phyloP scores from a whole-genome alignment of 1,284 basidiomycete genomes.

The Melampsora larici-populina region DNA sequence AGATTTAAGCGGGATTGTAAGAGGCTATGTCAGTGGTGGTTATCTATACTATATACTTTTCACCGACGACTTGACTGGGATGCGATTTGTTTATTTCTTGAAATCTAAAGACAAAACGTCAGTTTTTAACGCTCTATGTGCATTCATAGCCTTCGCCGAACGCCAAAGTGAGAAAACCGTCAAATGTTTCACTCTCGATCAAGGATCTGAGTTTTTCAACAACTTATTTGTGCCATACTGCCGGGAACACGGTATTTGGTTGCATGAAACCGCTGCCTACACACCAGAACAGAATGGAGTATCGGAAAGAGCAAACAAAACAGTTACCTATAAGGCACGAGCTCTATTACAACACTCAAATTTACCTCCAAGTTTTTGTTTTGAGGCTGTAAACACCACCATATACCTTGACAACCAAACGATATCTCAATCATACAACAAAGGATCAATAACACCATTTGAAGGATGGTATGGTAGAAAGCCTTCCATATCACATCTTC shows the following conservation, averaged over 20 bases:
- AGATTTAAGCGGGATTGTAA: not conserved
- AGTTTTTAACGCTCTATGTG: too few species aligned
- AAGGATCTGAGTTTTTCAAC: slow-evolving; percentile 1
- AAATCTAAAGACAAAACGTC: slow-evolving; percentile 6
- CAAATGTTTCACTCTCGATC: not conserved
- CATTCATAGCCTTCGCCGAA: too few species aligned
- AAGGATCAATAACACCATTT: not conserved
- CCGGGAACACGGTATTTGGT: not conserved
- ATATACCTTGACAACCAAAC: not conserved
- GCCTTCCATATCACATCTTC: not conserved
- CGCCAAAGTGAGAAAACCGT: not conserved
- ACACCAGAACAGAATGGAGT: not conserved
- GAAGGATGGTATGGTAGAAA: too few species aligned
- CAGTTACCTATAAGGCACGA: not conserved
- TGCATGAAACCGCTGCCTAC: too few species aligned
- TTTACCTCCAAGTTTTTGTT: not conserved
- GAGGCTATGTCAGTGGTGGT: not conserved
- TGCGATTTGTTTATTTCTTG: not conserved
- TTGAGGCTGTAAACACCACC: not conserved
- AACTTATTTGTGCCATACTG: not conserved
- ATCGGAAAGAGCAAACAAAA: not conserved
- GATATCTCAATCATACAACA: not conserved
- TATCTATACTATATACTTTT: not conserved
- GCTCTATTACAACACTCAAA: not conserved
- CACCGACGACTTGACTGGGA: not conserved